Evolutionary conservation across 192 early-diverging fungal genomes (phyloP).

Genomic region (Linnemannia schmuckeri): DNA sequence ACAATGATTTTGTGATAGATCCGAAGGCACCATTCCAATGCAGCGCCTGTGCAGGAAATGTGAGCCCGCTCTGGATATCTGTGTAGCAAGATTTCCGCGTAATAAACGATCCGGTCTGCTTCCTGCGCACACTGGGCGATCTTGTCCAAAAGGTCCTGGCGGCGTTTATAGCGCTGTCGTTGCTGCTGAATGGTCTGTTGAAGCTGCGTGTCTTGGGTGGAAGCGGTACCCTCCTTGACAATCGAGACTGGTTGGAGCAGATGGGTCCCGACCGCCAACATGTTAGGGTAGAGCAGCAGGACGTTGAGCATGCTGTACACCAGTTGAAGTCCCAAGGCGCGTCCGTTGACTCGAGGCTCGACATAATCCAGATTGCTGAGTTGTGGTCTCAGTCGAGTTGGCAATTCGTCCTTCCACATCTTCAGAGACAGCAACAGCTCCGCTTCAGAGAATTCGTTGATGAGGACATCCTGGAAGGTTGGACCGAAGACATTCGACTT

Average conservation of each 20-base stretch:
- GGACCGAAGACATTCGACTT: background rate
- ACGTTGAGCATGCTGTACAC: slow-evolving; percentile 36
- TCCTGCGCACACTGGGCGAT: slow-evolving; percentile 49
- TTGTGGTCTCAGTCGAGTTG: slow-evolving; percentile 12
- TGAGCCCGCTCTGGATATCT: slow-evolving; percentile 41
- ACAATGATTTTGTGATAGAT: slow-evolving; percentile 42
- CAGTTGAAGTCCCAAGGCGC: slow-evolving; percentile 36
- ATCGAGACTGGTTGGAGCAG: slow-evolving; percentile 6
- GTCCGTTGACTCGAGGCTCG: slow-evolving; percentile 49
- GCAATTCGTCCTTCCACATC: slow-evolving; percentile 42
- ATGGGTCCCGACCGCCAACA: slow-evolving; percentile 36
- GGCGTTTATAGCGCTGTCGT: slow-evolving; percentile 25
- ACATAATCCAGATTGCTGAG: slow-evolving; percentile 19
- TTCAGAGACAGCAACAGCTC: slow-evolving; percentile 42
- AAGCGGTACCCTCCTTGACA: background rate
- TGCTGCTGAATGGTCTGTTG: slow-evolving; percentile 7
- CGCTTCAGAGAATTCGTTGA: slow-evolving; percentile 43
- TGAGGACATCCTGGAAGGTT: slow-evolving; percentile 12
- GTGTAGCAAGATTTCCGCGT: slow-evolving; percentile 19
- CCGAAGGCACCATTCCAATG: slow-evolving; percentile 49
- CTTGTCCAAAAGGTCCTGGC: slow-evolving; percentile 39
- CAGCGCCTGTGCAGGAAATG: slow-evolving; percentile 34
- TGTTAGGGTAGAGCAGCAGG: slow-evolving; percentile 42
- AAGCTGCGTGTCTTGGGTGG: background rate
- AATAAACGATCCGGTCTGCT: slow-evolving; percentile 28